These are phyloP conservation scores for Cicer judaicum DNA, from an alignment of 306 rosid species.

Conservation along the genomic window DNA sequence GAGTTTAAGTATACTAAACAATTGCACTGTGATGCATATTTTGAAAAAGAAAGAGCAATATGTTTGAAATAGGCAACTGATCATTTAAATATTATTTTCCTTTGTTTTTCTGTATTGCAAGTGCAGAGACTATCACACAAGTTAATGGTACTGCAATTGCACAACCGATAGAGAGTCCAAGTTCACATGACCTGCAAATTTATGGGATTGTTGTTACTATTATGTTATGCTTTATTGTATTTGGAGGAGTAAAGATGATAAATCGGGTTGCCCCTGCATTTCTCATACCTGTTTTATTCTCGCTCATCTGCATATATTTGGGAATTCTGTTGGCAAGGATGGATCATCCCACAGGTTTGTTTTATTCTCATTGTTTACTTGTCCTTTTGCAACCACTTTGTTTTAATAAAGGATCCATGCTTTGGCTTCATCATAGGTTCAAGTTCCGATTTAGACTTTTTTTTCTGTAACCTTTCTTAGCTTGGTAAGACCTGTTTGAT, in stretches of 20 bases:
- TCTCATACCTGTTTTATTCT: conserved; percentile 89
- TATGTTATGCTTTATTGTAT: conserved; percentile 89
- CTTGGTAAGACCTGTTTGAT: background rate
- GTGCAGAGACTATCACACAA: conserved; percentile 74
- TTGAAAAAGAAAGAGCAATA: conserved; percentile 10
- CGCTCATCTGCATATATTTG: conserved; percentile 77
- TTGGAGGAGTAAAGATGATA: conserved; percentile 98
- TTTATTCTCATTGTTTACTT: conserved; percentile 27
- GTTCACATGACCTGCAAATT: conserved; percentile 92
- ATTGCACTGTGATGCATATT: background rate
- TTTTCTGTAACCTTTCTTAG: conserved; percentile 10
- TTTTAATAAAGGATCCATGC: background rate
- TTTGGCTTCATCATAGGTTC: conserved; percentile 32
- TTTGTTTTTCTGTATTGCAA: conserved; percentile 41
- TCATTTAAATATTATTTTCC: conserved; percentile 23
- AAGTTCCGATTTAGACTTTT: conserved; percentile 11
- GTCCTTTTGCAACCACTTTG: conserved; percentile 17
- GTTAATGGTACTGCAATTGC: conserved; percentile 72
- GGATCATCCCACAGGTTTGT: conserved; percentile 78
- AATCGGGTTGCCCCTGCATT: conserved; percentile 99
- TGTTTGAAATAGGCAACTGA: conserved; percentile 36
- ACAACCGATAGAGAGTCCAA: conserved; percentile 71
- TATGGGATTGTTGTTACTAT: conserved; percentile 97
- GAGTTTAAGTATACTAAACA: conserved; percentile 12
- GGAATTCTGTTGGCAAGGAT: conserved; percentile 76